A percentile compares a stretch with the other conserved stretches of the same genome.
These are phyloP conservation scores for Haplographium delicatum DNA, from an alignment of 495 filamentous ascomycete genomes.

Conservation along the genomic window DNA sequence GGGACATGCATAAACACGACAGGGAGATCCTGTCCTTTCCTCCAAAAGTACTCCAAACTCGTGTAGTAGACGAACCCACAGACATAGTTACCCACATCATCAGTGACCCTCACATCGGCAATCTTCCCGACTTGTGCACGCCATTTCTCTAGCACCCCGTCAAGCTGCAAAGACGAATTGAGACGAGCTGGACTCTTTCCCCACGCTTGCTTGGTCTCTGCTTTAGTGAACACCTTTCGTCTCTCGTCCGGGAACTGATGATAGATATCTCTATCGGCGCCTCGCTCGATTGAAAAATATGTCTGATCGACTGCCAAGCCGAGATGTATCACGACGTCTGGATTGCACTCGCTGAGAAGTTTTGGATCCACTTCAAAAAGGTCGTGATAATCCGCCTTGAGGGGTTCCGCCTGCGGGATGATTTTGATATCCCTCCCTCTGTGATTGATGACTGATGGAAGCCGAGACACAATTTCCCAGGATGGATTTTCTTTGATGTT, in stretches of 20 bases:
- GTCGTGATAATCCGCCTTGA: slow-evolving; percentile 23
- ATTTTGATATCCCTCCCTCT: slow-evolving; percentile 5
- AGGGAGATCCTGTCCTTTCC: not conserved
- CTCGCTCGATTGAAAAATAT: slow-evolving; percentile 26
- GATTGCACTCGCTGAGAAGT: slow-evolving; percentile 22
- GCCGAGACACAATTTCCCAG: slow-evolving; percentile 12
- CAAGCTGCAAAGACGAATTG: slow-evolving; percentile 19
- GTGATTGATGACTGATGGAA: not conserved
- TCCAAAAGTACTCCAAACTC: slow-evolving; percentile 18
- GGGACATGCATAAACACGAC: slow-evolving; percentile 23
- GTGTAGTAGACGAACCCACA: slow-evolving; percentile 32
- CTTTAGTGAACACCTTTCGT: slow-evolving; percentile 24
- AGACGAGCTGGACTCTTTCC: slow-evolving; percentile 23
- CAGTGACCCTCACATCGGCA: slow-evolving; percentile 20
- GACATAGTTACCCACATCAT: slow-evolving; percentile 30
- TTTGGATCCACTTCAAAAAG: slow-evolving; percentile 15
- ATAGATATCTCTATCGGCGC: slow-evolving; percentile 27
- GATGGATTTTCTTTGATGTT: slow-evolving; percentile 20
- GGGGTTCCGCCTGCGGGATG: slow-evolving; percentile 16
- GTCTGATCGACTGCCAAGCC: slow-evolving; percentile 23
- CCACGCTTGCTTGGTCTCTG: slow-evolving; percentile 26
- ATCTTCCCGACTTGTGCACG: not conserved
- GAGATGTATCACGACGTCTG: slow-evolving; percentile 28
- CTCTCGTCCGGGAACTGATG: slow-evolving; percentile 28
- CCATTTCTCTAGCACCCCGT: slow-evolving; percentile 17